Conservation (phyloP, 345 rosid genomes). For the Eucalyptus marginata region DNA sequence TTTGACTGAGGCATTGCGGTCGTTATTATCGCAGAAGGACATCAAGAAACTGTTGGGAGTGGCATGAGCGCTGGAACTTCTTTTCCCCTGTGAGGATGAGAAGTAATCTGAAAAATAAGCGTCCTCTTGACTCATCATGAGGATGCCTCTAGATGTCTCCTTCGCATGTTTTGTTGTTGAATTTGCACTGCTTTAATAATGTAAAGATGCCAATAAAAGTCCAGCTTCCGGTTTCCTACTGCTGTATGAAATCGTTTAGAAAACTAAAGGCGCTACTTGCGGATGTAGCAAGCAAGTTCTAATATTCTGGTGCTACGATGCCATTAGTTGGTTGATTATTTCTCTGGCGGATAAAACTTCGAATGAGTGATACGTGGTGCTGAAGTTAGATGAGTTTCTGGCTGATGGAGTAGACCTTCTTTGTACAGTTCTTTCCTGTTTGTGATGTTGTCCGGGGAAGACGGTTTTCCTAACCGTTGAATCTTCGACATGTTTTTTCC, state of each 20-base stretch:
- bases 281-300: neutral
- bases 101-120: neutral
- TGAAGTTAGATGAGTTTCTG: neutral
- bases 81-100: neutral
- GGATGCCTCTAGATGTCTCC: neutral
- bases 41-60: slow-evolving; percentile 56
- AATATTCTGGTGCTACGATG: neutral
- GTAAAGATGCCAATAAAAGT: neutral
- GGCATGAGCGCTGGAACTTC: neutral
- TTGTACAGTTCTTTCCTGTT: neutral
- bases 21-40: slow-evolving; percentile 36
- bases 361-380: too few species aligned
- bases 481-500: neutral
- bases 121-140: neutral
- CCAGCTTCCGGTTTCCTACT: neutral
- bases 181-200: neutral
- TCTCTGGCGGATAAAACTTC: too few species aligned
- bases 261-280: neutral
- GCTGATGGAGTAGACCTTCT: neutral
- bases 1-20: neutral
- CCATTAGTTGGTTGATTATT: neutral
- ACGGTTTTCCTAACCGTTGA: neutral
- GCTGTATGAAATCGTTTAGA: neutral
- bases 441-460: neutral
- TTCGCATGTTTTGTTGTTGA: neutral